Base-by-base conservation (phyloP, 2,329 filamentous ascomycete species). In the Arthroderma uncinatum region DNA sequence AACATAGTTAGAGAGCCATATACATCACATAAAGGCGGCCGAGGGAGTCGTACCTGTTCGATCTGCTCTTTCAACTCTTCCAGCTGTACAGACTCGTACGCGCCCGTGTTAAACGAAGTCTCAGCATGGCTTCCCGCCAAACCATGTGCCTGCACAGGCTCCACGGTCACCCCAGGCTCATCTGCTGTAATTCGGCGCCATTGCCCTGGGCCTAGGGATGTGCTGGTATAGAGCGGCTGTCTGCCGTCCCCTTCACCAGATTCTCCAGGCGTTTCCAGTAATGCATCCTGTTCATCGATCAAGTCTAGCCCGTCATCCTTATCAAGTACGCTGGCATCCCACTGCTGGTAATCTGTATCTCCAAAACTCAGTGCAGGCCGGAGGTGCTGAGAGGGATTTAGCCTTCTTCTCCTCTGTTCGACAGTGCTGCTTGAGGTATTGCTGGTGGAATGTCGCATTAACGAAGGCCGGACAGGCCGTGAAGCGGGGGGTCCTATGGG, bases 341-440 rank as follows among this genome's bases (percentile, higher is more conserved):
- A 39, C 50, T 53, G 50, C 16, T 53, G 30, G 62, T 14, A 70
- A 60, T 75, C 74, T 52, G 73, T 64, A 57, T 70, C 67, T 40
- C 69, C 71, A 65, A 75, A 75, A 56, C 69, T 73, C 21, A 70
- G 70, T 42, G 72, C 67, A 30, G 68, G 59, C 14, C 60, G 58
- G 23, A 56, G 56, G 16, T 59, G 53, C 16, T 55, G 58, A 1
- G 61, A 54, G 2, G 59, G 59, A n/a, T 59, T 57, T 21, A 7
- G 23, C 25, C 47, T 23, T 19, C 47, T 30, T 19, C 25, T 50
- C 25, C 47, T 50, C 47, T 50, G 25, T n/a, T 50, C 47, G 14
- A 30, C n/a, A 33, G 47, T 50, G 25, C 25, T 33, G n/a, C 47
- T 55, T 25, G 37, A 42, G n/a, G 54, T 34, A 33, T 44, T 48